Percentiles rank a stretch among this genome's conserved stretches.
Evolutionary conservation across 495 filamentous ascomycete species (phyloP).

Genomic region (Physcia stellaris): DNA sequence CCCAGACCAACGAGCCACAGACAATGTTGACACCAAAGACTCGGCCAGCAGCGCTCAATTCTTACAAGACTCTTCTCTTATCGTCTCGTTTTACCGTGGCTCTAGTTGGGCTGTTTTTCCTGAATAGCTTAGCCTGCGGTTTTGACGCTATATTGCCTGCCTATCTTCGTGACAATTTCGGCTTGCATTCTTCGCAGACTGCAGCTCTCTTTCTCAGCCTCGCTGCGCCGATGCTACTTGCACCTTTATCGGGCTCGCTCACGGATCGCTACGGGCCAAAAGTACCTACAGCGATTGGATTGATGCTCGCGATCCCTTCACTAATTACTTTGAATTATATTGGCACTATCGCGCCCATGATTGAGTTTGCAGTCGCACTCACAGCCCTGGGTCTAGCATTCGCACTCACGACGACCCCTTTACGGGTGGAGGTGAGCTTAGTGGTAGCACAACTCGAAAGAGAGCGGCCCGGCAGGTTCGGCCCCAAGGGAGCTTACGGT

Average conservation of each 20-base stretch:
- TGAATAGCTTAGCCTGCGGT: not conserved
- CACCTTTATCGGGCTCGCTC: constrained; percentile 46
- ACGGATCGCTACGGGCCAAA: constrained; percentile 53
- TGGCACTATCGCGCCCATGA: constrained; percentile 42
- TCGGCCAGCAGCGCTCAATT: not conserved
- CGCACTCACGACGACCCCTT: constrained; percentile 41
- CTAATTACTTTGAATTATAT: constrained; percentile 53
- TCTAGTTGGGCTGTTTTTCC: not conserved
- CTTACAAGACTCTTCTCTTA: constrained; percentile 1
- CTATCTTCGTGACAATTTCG: constrained; percentile 45
- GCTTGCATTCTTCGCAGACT: constrained; percentile 52
- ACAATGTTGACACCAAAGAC: not conserved
- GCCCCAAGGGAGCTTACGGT: constrained; percentile 10
- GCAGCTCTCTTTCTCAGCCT: constrained; percentile 61
- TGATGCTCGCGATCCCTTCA: constrained; percentile 43
- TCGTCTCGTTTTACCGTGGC: not conserved
- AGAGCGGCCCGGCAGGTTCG: constrained; percentile 28
- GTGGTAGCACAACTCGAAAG: constrained; percentile 44
- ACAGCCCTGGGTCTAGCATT: constrained; percentile 39
- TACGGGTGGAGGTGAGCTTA: constrained; percentile 57
- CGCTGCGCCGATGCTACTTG: constrained; percentile 47
- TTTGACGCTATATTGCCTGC: constrained; percentile 52
- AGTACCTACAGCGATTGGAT: constrained; percentile 46
- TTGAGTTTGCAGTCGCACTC: constrained; percentile 47
- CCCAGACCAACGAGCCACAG: not conserved